Percentiles rank a stretch among this genome's conserved stretches.
Conservation (phyloP, 2,329 filamentous ascomycete genomes). For the Fusarium illudens region DNA sequence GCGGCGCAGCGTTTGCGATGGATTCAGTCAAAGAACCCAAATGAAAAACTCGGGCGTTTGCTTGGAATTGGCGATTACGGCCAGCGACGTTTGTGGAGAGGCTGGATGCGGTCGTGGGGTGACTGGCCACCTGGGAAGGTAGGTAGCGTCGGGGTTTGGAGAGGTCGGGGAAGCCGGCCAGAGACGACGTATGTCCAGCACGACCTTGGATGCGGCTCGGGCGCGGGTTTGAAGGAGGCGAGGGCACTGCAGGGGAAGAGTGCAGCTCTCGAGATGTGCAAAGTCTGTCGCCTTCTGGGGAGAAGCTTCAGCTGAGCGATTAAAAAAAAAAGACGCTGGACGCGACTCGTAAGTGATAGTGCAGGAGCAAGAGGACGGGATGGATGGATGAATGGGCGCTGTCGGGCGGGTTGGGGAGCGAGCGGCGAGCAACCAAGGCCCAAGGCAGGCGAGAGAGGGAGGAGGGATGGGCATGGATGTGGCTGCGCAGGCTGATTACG, state of each 20-base stretch:
- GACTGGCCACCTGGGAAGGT: conserved; percentile 13
- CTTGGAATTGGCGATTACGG: conserved; percentile 16
- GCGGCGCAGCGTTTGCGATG: conserved; percentile 22
- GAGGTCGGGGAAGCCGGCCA: conserved; percentile 37
- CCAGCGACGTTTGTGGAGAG: conserved; percentile 26
- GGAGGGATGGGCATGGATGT: conserved; percentile 9
- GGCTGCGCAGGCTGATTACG: conserved; percentile 36
- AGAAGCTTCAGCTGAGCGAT: conserved; percentile 7
- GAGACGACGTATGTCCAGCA: conserved; percentile 21
- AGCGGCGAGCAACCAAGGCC: conserved; percentile 33
- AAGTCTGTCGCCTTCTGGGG: neutral
- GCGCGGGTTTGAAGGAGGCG: conserved; percentile 2
- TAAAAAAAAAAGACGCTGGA: conserved; percentile 21
- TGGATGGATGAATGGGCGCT: conserved; percentile 30
- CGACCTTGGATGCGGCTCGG: conserved; percentile 11
- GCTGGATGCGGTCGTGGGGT: conserved; percentile 36
- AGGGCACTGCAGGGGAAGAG: conserved; percentile 1
- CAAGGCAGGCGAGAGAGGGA: conserved; percentile 5
- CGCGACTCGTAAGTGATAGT: conserved; percentile 28
- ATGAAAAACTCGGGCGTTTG: conserved; percentile 10
- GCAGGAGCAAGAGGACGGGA: conserved; percentile 10
- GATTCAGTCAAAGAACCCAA: conserved; percentile 7
- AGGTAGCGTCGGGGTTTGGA: conserved; percentile 19
- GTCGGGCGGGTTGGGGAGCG: conserved; percentile 24
- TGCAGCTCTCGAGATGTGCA: conserved; percentile 9